phyloP scores from a whole-genome alignment of 129 eudicot species.

The Chrysanthemum lavandulifolium region DNA sequence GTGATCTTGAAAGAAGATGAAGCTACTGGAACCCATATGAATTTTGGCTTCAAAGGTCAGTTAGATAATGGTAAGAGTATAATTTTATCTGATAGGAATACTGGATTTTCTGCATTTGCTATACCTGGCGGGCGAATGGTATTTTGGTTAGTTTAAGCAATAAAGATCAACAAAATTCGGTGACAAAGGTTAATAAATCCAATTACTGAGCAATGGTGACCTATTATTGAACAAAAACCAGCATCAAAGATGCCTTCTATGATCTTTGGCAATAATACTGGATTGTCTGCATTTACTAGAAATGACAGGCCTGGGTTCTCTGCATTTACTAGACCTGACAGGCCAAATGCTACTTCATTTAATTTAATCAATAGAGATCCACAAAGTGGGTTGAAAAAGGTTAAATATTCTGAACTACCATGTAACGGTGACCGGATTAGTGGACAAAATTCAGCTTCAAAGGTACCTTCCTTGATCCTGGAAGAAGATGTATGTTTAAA shows the following conservation, averaged over 20 bases:
- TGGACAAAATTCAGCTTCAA: not conserved
- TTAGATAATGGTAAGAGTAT: not conserved
- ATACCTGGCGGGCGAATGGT: too few species aligned
- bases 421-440: not conserved
- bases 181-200: too few species aligned
- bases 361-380: not conserved
- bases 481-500: slow-evolving; percentile 24
- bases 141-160: too few species aligned
- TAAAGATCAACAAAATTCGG: not conserved
- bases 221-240: slow-evolving; percentile 21
- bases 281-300: too few species aligned
- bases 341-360: not conserved
- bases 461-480: slow-evolving; percentile 18
- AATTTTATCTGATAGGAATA: too few species aligned
- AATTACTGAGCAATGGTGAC: too few species aligned
- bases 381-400: not conserved
- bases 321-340: not conserved
- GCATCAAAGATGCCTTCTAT: slow-evolving; percentile 1
- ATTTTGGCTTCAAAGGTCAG: slow-evolving; percentile 6
- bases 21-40: not conserved
- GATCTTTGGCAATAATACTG: too few species aligned
- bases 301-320: too few species aligned
- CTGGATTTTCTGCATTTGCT: too few species aligned
- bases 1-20: slow-evolving; percentile 25
- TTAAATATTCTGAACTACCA: not conserved